Evolutionary conservation across 1,284 basidiomycete species (phyloP).

Genomic region (Leccinum cinnamomeum): DNA sequence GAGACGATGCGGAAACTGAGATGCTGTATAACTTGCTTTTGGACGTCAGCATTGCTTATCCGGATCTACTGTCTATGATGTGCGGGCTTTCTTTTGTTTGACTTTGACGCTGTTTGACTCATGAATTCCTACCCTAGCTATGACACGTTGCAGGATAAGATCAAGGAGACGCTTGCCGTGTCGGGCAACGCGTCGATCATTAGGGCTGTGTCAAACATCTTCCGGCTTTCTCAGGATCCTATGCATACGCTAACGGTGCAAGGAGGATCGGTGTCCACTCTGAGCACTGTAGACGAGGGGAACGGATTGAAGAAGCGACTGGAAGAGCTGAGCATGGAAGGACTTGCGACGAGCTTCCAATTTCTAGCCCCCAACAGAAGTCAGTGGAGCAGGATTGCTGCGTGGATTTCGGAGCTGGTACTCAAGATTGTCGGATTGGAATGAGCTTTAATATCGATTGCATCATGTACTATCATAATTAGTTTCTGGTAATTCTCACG

Average conservation of each 20-base stretch:
- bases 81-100: slow-evolving; percentile 41
- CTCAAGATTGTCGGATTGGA: slow-evolving; percentile 51
- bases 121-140: slow-evolving; percentile 49
- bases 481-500: slow-evolving; percentile 25
- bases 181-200: slow-evolving; percentile 75
- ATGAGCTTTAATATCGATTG: slow-evolving; percentile 25
- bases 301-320: slow-evolving; percentile 39
- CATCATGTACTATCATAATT: slow-evolving; percentile 4
- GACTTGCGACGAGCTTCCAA: slow-evolving; percentile 64
- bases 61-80: slow-evolving; percentile 75
- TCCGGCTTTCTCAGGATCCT: slow-evolving; percentile 65
- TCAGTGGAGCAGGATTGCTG: slow-evolving; percentile 63
- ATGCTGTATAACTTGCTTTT: slow-evolving; percentile 78
- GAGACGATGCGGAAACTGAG: slow-evolving; percentile 80
- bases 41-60: slow-evolving; percentile 69
- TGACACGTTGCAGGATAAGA: slow-evolving; percentile 75
- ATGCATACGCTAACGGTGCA: slow-evolving; percentile 41
- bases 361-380: slow-evolving; percentile 62
- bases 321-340: slow-evolving; percentile 70
- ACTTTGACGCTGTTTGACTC: slow-evolving; percentile 8
- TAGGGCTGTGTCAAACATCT: slow-evolving; percentile 69
- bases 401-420: slow-evolving; percentile 71
- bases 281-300: slow-evolving; percentile 61
- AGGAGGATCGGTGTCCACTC: slow-evolving; percentile 59
- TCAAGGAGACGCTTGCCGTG: slow-evolving; percentile 74